Conservation (phyloP, 257 asterid species). For the Scutellaria baicalensis region DNA sequence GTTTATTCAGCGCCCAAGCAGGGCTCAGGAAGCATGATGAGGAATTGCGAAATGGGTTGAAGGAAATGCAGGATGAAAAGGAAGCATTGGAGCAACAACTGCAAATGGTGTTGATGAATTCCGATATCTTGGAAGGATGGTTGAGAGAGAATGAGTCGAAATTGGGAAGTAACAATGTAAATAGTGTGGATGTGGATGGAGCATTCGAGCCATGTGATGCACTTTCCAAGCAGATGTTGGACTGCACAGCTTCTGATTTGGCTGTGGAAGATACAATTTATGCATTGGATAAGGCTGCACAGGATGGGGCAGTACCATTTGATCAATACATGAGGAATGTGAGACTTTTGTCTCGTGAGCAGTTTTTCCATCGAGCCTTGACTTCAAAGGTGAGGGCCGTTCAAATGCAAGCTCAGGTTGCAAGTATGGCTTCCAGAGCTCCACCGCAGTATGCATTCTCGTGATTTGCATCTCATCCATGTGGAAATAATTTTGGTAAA, state of each 20-base stretch:
- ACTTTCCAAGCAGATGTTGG: slow-evolving; percentile 70
- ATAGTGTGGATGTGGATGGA: slow-evolving; percentile 44
- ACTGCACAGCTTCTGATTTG: slow-evolving; percentile 69
- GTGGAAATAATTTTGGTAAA: not conserved
- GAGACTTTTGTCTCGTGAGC: slow-evolving; percentile 73
- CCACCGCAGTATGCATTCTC: slow-evolving; percentile 35
- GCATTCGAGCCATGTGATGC: slow-evolving; percentile 65
- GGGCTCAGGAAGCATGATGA: slow-evolving; percentile 61
- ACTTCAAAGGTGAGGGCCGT: slow-evolving; percentile 79
- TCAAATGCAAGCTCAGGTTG: slow-evolving; percentile 93
- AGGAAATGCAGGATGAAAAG: slow-evolving; percentile 85
- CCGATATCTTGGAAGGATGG: slow-evolving; percentile 70
- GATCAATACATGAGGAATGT: slow-evolving; percentile 87
- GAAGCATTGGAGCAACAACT: slow-evolving; percentile 89
- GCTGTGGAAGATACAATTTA: slow-evolving; percentile 79
- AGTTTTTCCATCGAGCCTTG: slow-evolving; percentile 81
- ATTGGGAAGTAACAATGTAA: slow-evolving; percentile 18
- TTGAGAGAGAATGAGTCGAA: slow-evolving; percentile 66
- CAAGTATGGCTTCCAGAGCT: slow-evolving; percentile 77
- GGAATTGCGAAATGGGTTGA: slow-evolving; percentile 53
- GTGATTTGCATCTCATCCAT: not conserved
- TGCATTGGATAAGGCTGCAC: slow-evolving; percentile 82
- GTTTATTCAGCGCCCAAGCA: slow-evolving; percentile 49
- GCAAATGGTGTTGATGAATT: slow-evolving; percentile 77
- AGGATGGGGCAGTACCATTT: slow-evolving; percentile 75